A percentile compares a stretch with the other conserved stretches of the same genome.
Evolutionary conservation across 2,329 filamentous ascomycete genomes (phyloP).

Genomic region (Beauveria sp.): DNA sequence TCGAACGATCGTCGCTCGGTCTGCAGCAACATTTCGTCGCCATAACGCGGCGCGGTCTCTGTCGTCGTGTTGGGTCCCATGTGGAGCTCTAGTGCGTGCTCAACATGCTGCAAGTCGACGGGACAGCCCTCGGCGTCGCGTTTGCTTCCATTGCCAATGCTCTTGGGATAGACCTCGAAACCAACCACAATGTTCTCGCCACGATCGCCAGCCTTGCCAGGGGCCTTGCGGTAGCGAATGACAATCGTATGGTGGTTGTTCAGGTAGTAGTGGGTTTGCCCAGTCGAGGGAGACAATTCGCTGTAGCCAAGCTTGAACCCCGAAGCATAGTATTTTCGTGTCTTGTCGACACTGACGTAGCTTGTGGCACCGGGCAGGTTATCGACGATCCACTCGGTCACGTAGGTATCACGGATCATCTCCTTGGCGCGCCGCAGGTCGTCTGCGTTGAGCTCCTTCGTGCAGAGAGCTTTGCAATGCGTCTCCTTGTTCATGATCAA

Average conservation of each 20-base stretch:
- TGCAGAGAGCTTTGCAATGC: conserved; percentile 67
- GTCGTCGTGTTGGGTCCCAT: conserved; percentile 56
- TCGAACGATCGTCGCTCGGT: conserved; percentile 40
- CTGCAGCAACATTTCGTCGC: conserved; percentile 47
- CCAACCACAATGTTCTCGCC: conserved; percentile 77
- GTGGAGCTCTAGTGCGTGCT: conserved; percentile 60
- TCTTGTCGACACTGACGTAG: conserved; percentile 80
- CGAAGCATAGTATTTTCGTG: conserved; percentile 78
- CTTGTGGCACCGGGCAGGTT: conserved; percentile 84
- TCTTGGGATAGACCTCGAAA: conserved; percentile 87
- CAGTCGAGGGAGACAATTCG: conserved; percentile 52
- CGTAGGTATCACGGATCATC: conserved; percentile 70
- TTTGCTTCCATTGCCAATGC: conserved; percentile 54
- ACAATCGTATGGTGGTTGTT: conserved; percentile 88
- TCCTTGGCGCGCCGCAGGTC: conserved; percentile 62
- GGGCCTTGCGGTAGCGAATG: conserved; percentile 66
- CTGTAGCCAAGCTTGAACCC: conserved; percentile 84
- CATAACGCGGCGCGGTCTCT: conserved; percentile 37
- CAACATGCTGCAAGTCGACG: conserved; percentile 53
- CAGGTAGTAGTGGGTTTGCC: conserved; percentile 61
- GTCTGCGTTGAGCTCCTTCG: conserved; percentile 53
- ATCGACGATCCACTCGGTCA: conserved; percentile 91
- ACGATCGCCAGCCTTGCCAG: conserved; percentile 58
- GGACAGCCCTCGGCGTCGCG: conserved; percentile 62
- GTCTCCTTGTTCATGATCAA: conserved; percentile 69